Evolutionary conservation across 2,329 filamentous ascomycete genomes (phyloP).

Genomic region (Exophiala xenobiotica): DNA sequence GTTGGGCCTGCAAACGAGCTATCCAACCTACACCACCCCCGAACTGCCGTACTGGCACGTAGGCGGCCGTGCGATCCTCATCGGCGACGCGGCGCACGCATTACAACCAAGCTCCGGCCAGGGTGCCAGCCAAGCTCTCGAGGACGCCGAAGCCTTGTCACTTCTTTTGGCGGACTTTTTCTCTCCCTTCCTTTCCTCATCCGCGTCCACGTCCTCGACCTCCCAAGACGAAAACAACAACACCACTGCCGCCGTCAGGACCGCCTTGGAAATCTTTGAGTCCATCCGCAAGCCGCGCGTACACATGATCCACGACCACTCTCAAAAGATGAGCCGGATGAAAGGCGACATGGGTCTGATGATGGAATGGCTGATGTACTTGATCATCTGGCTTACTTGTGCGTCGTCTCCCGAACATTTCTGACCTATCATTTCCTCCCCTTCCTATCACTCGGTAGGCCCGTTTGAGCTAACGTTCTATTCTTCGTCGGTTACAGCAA

Average conservation of each 20-base stretch:
- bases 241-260: neutral
- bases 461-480: no score
- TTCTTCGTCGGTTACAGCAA: conserved; percentile 27
- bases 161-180: conserved; percentile 42
- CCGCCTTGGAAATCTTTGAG: conserved; percentile 38
- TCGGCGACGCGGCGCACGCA: conserved; percentile 60
- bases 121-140: conserved; percentile 55
- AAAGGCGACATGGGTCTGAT: conserved; percentile 39
- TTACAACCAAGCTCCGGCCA: conserved; percentile 56
- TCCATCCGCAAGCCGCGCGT: conserved; percentile 39
- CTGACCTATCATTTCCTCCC: neutral
- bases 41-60: conserved; percentile 48
- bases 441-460: no score
- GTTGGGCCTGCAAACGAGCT: conserved; percentile 45
- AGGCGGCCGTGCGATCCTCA: conserved; percentile 49
- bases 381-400: conserved; percentile 39
- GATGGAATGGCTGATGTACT: conserved; percentile 42
- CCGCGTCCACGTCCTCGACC: neutral
- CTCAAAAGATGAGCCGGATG: conserved; percentile 35
- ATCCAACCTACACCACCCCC: conserved; percentile 51
- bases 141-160: conserved; percentile 52
- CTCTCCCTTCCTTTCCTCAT: neutral
- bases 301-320: conserved; percentile 35
- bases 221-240: neutral
- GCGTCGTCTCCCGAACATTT: conserved; percentile 18